Evolutionary conservation across 1,284 basidiomycete species (phyloP).

Genomic region (Rhizoctonia solani): DNA sequence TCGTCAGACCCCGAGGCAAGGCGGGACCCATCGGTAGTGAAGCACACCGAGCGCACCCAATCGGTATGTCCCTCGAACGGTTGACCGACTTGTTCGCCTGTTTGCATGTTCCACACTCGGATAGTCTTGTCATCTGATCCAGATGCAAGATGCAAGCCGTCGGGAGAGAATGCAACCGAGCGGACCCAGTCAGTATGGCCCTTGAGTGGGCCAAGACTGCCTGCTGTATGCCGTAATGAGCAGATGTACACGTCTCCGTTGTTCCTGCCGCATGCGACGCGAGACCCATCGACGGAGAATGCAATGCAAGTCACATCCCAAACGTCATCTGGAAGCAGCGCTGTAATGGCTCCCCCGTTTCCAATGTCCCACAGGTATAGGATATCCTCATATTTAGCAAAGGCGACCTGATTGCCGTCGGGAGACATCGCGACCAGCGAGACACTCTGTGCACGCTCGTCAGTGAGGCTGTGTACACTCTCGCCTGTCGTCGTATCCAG

Average conservation of each 20-base stretch:
- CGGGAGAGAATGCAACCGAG: not conserved
- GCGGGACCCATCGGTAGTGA: not conserved
- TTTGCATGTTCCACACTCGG: slow-evolving; percentile 3
- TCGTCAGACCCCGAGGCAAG: not conserved
- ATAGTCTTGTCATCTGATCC: not conserved
- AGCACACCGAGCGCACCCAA: not conserved
- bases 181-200: slow-evolving; percentile 1
- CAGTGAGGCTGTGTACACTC: too few relatives aligned
- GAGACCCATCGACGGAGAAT: not conserved
- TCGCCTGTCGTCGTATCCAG: too few relatives aligned
- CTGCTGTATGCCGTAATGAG: not conserved
- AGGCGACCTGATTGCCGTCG: too few relatives aligned
- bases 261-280: not conserved
- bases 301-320: not conserved
- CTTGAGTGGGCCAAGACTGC: not conserved
- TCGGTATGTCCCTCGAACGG: not conserved
- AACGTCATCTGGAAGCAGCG: not conserved
- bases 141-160: not conserved
- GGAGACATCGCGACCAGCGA: too few relatives aligned
- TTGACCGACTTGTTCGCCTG: not conserved
- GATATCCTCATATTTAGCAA: too few relatives aligned
- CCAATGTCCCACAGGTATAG: too few relatives aligned
- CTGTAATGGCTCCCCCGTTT: too few relatives aligned
- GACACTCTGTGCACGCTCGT: too few relatives aligned
- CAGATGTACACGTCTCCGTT: not conserved